phyloP scores from a whole-genome alignment of 2,329 filamentous ascomycete genomes.

The Trichophyton benhamiae region DNA sequence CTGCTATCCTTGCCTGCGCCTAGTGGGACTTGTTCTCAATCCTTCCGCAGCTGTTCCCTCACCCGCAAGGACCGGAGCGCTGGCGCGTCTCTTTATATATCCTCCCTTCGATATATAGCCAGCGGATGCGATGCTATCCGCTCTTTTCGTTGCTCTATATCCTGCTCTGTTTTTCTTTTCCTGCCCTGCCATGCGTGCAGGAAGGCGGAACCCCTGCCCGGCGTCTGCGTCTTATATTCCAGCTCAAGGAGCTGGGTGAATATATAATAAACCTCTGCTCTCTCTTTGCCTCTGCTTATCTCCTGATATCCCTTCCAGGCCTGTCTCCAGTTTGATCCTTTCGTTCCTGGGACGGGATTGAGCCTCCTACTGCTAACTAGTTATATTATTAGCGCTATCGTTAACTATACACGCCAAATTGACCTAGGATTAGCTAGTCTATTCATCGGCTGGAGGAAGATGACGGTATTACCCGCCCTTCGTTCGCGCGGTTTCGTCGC shows the following conservation, averaged over 20 bases:
- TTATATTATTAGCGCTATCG: background rate
- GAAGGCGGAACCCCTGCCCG: background rate
- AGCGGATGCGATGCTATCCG: background rate
- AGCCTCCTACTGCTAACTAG: background rate
- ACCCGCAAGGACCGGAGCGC: background rate
- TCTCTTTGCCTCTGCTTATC: too few species aligned
- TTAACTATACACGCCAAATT: background rate
- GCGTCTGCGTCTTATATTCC: background rate
- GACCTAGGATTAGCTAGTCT: background rate
- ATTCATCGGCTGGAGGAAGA: background rate
- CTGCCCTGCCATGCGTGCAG: background rate
- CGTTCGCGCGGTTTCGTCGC: background rate
- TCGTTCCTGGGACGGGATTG: background rate
- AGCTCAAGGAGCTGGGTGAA: background rate
- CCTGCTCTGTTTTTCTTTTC: background rate
- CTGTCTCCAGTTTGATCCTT: background rate
- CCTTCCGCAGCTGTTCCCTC: background rate
- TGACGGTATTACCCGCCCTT: background rate
- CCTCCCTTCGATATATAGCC: background rate
- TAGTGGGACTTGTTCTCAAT: background rate
- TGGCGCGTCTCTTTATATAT: background rate
- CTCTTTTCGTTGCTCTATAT: background rate
- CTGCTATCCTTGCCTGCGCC: background rate
- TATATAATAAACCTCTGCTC: background rate
- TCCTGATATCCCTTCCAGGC: background rate